Evolutionary conservation across 164 flowering plant genomes (phyloP).

Genomic region (Berberis thunbergii): DNA sequence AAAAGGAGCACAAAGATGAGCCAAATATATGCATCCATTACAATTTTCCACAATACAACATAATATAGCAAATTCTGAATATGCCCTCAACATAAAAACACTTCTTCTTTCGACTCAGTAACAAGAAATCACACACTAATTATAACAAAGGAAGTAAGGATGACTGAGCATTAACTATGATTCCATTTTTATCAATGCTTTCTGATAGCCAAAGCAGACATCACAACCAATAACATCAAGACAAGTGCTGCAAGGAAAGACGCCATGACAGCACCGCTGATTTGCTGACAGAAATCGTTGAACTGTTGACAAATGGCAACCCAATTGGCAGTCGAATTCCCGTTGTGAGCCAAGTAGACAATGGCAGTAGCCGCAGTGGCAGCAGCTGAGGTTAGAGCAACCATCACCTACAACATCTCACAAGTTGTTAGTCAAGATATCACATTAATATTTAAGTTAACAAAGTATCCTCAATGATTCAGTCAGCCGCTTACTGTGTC

Average conservation of each 20-base stretch:
- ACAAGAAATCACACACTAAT: too few relatives aligned
- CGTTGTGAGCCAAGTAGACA: slow-evolving; percentile 81
- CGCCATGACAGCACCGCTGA: slow-evolving; percentile 68
- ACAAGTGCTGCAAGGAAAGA: slow-evolving; percentile 39
- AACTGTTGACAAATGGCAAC: slow-evolving; percentile 71
- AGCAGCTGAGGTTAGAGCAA: slow-evolving; percentile 47
- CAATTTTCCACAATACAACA: too few relatives aligned
- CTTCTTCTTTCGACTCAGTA: too few relatives aligned
- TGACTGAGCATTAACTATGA: not conserved
- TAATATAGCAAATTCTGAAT: too few relatives aligned
- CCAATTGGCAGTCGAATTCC: slow-evolving; percentile 75
- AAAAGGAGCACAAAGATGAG: too few relatives aligned
- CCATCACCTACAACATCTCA: slow-evolving; percentile 34
- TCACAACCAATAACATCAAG: slow-evolving; percentile 43
- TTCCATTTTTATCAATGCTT: slow-evolving; percentile 13
- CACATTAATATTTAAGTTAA: not conserved
- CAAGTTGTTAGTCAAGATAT: too few relatives aligned
- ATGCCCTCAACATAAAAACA: too few relatives aligned
- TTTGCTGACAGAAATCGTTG: slow-evolving; percentile 50
- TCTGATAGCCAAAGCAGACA: slow-evolving; percentile 48
- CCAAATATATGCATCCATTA: too few relatives aligned
- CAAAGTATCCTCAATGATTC: not conserved
- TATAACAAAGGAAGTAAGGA: too few relatives aligned
- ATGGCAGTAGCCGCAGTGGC: slow-evolving; percentile 61
- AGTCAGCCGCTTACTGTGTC: slow-evolving; percentile 44